phyloP scores from a whole-genome alignment of 2,329 filamentous ascomycete species.

The Zopfia rhizophila region DNA sequence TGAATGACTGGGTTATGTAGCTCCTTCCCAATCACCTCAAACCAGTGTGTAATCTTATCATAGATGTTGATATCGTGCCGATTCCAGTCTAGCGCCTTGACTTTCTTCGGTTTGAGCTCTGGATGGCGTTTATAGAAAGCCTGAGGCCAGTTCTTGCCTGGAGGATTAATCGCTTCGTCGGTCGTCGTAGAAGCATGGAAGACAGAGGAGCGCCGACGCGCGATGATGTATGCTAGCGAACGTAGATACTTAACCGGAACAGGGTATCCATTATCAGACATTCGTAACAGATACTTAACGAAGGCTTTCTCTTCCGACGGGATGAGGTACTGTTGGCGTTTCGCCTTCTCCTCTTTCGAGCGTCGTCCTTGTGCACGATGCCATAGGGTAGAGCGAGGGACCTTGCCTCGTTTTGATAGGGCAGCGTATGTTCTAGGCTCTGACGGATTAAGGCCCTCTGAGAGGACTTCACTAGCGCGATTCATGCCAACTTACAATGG shows the following conservation, averaged over 20 bases:
- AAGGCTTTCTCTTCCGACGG: constrained; percentile 41
- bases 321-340: constrained; percentile 41
- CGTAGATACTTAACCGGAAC: constrained; percentile 30
- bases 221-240: constrained; percentile 24
- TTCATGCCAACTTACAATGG: no score
- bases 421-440: no score
- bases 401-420: no score
- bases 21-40: constrained; percentile 29
- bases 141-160: constrained; percentile 27
- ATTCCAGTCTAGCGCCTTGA: constrained; percentile 32
- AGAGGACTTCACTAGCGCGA: no score
- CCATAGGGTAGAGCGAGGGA: constrained; percentile 37
- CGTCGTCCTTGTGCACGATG: constrained; percentile 32
- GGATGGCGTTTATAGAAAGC: constrained; percentile 27
- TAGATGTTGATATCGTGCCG: constrained; percentile 31
- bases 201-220: constrained; percentile 17
- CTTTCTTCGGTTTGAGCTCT: constrained; percentile 23
- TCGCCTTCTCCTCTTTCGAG: constrained; percentile 39
- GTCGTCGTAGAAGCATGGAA: no score
- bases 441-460: no score
- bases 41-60: constrained; percentile 35
- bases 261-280: constrained; percentile 26
- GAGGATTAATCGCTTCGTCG: constrained; percentile 23
- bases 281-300: constrained; percentile 27
- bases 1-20: constrained; percentile 24